Evolutionary conservation across 140 eudicot species (phyloP).

Genomic region (Ambrosia hybrid): DNA sequence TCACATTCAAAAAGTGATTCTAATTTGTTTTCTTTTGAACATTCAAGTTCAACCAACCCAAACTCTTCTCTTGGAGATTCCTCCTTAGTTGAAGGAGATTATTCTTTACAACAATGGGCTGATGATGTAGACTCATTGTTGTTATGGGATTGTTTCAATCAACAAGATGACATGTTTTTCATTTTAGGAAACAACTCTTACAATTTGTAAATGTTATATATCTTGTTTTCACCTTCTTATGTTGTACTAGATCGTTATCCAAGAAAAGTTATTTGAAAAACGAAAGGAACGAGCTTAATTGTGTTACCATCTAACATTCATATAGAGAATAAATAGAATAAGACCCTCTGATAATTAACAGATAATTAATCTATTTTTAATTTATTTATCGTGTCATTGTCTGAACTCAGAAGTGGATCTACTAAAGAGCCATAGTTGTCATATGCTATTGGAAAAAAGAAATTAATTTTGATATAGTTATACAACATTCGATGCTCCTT

Average conservation of each 20-base stretch:
- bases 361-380: too few relatives aligned
- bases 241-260: slow-evolving; percentile 20
- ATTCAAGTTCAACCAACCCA: slow-evolving; percentile 33
- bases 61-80: slow-evolving; percentile 36
- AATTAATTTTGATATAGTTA: too few relatives aligned
- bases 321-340: neutral
- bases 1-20: slow-evolving; percentile 27
- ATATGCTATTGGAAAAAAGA: too few relatives aligned
- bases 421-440: too few relatives aligned
- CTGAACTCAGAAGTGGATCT: too few relatives aligned
- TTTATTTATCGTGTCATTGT: too few relatives aligned
- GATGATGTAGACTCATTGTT: slow-evolving; percentile 57
- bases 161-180: slow-evolving; percentile 43
- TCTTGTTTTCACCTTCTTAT: neutral
- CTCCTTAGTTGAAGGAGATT: slow-evolving; percentile 29
- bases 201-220: neutral
- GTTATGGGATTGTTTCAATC: slow-evolving; percentile 54
- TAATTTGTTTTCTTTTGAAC: slow-evolving; percentile 36
- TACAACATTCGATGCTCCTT: too few relatives aligned
- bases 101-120: slow-evolving; percentile 42
- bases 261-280: neutral
- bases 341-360: too few relatives aligned
- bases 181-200: slow-evolving; percentile 23
- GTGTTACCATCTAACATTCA: neutral
- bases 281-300: neutral